Evolutionary conservation across 495 filamentous ascomycete genomes (phyloP), one percentile per base, ranked within the genome.

Genomic region (Chaetomium fimeti): DNA sequence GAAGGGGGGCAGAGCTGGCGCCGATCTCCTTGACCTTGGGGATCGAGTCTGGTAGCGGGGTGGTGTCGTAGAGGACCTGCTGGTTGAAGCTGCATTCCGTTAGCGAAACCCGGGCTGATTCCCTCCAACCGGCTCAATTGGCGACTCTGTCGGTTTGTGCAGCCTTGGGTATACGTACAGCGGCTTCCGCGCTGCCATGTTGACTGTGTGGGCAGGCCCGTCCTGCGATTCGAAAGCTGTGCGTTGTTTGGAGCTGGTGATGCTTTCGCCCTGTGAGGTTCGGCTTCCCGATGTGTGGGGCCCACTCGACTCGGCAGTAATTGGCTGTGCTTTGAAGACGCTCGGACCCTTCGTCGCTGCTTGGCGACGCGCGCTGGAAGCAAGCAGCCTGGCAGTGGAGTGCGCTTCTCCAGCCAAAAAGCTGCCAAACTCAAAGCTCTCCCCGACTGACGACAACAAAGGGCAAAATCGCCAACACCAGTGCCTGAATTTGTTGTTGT

Each of bases 11-110:
- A 49, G 92, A 97, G 65, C 87, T 94, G 55, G 91, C 84, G 59
- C 94, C 94, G 69, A 98, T 84, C 76, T 99, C 94, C 66, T 90
- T 82, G 67, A 99, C 94, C 68, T 87, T 84, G 74, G 94, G 94
- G 76, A 99, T 92, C 69, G 87, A 85, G 73, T 89, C 84, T 61
- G 94, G 94, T 73, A 98, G 90, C 69, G 94, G 94, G 65, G 95
- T 97, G 68, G 91, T 93, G 84, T 99, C 95, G 81, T 94, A 84
- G 76, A 97, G 89, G 79, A 90, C 84, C 62, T 90, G 82, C 78
- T 96, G 90, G 82, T 91, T 91, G 87, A 98, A 97, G 72, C 94
- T 98, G 78, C 51, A 64, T 54, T 32, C 47, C 29, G 52, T 61
- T 57, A 73, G 67, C 75, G 69, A 65, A 65, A 36, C 71, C 66